These are phyloP conservation scores for Malassezia psittaci DNA, from an alignment of 1,284 basidiomycete genomes.

Conservation along the genomic window DNA sequence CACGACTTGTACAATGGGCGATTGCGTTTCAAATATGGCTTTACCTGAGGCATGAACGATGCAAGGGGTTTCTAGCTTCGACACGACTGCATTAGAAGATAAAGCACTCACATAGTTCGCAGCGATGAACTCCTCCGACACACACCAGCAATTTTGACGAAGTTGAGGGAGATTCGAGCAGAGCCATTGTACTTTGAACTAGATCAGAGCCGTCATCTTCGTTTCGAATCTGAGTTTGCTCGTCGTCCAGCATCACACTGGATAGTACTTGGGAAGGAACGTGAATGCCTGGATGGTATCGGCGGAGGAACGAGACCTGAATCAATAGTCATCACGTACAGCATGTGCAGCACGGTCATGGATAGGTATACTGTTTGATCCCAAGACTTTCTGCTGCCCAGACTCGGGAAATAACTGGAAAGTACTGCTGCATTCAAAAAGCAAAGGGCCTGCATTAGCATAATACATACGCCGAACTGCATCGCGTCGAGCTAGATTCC, in stretches of 20 bases:
- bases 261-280: conserved; percentile 12
- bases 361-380: background rate
- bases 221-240: background rate
- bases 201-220: background rate
- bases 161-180: background rate
- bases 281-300: conserved; percentile 13
- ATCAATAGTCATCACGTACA: background rate
- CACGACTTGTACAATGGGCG: conserved; percentile 12
- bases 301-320: conserved; percentile 2
- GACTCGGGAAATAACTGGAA: conserved; percentile 3
- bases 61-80: background rate
- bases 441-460: background rate
- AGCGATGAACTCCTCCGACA: conserved; percentile 6
- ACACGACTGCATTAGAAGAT: background rate
- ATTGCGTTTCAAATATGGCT: background rate
- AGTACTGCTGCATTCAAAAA: background rate
- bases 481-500: conserved; percentile 6
- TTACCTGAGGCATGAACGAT: background rate
- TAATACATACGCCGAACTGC: background rate
- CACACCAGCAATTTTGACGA: background rate
- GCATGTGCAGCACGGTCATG: conserved; percentile 9
- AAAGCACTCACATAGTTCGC: conserved; percentile 3
- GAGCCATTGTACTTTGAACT: background rate
- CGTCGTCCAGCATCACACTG: conserved; percentile 7
- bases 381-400: background rate